Base-by-base conservation (phyloP, 1,284 basidiomycete species). In the Thelephora terrestris region DNA sequence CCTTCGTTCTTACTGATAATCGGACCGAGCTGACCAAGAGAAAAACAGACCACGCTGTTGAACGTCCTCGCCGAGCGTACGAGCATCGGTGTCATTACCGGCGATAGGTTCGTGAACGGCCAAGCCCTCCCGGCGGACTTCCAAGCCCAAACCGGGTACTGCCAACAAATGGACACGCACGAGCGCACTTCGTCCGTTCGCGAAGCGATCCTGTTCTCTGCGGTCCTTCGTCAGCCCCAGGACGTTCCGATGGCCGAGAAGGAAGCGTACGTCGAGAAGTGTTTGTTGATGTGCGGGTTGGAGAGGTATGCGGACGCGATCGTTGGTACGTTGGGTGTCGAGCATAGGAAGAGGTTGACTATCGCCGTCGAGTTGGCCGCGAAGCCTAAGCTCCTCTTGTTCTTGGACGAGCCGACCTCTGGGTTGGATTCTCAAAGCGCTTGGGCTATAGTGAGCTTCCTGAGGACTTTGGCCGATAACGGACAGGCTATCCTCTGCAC, bases 351-450 rank as follows among this genome's bases (percentile, higher is more conserved):
- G 66, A 74, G 88, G 2, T 78, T 81, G 1, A 91, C 85, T 0
- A 91, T 91, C 50, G 88, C 78, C 43, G 88, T 92, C 32, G 89
- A 92, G 60, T 66, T 90, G 21, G 86, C 85, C 20, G 83, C 85
- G 3, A 86, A 76, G 67, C 85, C 87, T 0, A 75, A 75, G 58
- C 69, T 91, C 3, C 70, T 93, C 0, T 72, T 93, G 21, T 92
- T 92, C 74, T 70, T 90, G 50, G 88, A 91, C 56, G 86, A 91
- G 59, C 81, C 81, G 1, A 90, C 85, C 0, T 89, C 86, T 10
- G 91, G 92, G 40, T 70, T 95, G 24, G 91, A 94, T 61, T 91
- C 88, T 2, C 90, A 93, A 61, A 85, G 81, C 45, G 90, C 92
- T 0, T 93, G 86, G 85, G 85, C 84, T 14, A 91, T 95, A 57